Conservation (phyloP, 441 rosid genomes). For the Bocquillonia castaneifolia region DNA sequence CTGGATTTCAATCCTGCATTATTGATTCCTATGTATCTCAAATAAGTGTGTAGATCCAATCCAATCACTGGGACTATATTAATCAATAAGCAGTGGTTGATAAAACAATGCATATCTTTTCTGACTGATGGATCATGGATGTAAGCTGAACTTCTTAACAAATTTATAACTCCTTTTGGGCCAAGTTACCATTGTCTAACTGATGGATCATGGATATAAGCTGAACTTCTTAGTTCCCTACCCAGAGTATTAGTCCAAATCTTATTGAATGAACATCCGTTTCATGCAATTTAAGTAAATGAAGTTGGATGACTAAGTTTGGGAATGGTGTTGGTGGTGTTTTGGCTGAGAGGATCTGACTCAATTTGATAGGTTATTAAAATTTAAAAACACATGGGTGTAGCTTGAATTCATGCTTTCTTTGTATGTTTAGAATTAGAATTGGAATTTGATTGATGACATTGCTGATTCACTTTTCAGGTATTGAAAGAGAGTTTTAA, state of each 20-base stretch:
- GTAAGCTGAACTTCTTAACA: too few species aligned
- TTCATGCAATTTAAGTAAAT: background rate
- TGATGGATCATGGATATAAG: background rate
- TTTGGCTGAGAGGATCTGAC: background rate
- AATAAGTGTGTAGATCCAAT: too few species aligned
- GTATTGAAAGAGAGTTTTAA: constrained; percentile 96
- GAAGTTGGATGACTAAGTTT: background rate
- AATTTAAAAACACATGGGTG: background rate
- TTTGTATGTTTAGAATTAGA: background rate
- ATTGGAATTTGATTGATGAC: constrained; percentile 11
- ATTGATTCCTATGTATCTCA: background rate
- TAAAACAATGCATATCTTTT: too few species aligned
- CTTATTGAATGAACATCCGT: background rate
- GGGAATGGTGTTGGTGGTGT: background rate
- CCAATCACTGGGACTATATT: too few species aligned
- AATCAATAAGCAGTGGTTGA: too few species aligned
- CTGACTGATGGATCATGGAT: too few species aligned
- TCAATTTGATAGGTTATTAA: background rate
- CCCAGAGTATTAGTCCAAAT: constrained; percentile 1
- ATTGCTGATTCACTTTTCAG: constrained; percentile 41
- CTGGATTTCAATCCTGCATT: background rate
- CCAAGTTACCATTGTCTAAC: background rate
- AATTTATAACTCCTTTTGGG: background rate
- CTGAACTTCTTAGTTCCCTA: background rate
- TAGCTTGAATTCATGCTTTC: constrained; percentile 11